Conservation (phyloP, 2,329 filamentous ascomycete genomes). For the Aureobasidium melanogenum region DNA sequence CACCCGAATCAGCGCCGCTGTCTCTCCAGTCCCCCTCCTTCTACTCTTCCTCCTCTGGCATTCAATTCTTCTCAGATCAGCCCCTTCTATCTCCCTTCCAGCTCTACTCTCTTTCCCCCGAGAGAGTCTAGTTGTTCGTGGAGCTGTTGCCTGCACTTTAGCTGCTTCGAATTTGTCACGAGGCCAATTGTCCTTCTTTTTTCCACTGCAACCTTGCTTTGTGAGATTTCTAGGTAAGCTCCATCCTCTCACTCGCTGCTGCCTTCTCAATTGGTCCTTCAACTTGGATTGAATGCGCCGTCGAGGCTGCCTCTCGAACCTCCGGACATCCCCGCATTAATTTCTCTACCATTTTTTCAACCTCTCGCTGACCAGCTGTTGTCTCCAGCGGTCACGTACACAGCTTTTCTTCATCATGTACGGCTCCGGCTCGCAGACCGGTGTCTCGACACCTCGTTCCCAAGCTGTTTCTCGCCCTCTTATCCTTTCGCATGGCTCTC, state of each 20-base stretch:
- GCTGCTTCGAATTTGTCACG: slow-evolving; percentile 12
- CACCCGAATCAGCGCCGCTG: slow-evolving; percentile 4
- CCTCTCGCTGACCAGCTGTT: slow-evolving; percentile 7
- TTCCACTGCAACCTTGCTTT: neutral
- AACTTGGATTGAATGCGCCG: neutral
- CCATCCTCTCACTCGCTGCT: neutral
- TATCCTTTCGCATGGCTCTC: slow-evolving; percentile 81
- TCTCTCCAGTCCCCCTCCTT: slow-evolving; percentile 2
- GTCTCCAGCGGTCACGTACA: slow-evolving; percentile 4
- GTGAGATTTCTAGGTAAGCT: slow-evolving; percentile 8
- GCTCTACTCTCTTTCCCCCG: slow-evolving; percentile 5
- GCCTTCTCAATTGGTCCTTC: neutral
- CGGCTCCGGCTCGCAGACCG: slow-evolving; percentile 74
- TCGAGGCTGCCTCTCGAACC: slow-evolving; percentile 4
- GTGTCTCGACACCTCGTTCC: slow-evolving; percentile 91
- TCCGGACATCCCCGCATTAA: slow-evolving; percentile 1
- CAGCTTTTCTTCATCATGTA: slow-evolving; percentile 56
- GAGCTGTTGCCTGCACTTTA: slow-evolving; percentile 11
- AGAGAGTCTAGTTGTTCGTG: slow-evolving; percentile 7
- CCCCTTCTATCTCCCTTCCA: neutral
- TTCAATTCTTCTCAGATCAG: slow-evolving; percentile 9
- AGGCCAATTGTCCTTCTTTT: slow-evolving; percentile 12
- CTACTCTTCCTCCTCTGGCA: neutral
- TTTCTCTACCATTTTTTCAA: slow-evolving; percentile 11
- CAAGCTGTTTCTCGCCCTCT: slow-evolving; percentile 87